A percentile compares a stretch with the other conserved stretches of the same genome.
These are phyloP conservation scores for Xylaria sp. DNA, from an alignment of 2,329 filamentous ascomycete species.

Conservation along the genomic window DNA sequence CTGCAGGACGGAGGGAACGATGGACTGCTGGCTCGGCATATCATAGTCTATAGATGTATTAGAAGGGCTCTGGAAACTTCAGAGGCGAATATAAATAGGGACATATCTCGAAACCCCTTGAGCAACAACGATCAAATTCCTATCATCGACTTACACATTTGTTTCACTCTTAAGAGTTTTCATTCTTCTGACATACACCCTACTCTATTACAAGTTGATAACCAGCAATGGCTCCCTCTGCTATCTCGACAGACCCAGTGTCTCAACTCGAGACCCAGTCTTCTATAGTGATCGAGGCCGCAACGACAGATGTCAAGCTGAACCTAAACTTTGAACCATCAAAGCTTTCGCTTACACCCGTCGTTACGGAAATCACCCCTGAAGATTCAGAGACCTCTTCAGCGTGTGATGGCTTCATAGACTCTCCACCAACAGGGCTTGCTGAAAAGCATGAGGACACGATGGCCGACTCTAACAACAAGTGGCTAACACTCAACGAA, in stretches of 20 bases:
- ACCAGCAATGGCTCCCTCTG: conserved; percentile 37
- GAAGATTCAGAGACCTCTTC: conserved; percentile 32
- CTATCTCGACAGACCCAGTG: conserved; percentile 34
- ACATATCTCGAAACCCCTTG: not conserved
- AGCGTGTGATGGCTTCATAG: conserved; percentile 33
- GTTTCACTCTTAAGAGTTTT: not conserved
- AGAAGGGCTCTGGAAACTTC: not conserved
- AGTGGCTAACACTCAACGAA: conserved; percentile 40
- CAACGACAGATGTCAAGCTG: conserved; percentile 33
- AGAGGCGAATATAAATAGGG: conserved; percentile 35
- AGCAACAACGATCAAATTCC: conserved; percentile 1
- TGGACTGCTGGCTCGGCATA: conserved; percentile 25
- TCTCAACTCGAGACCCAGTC: conserved; percentile 40
- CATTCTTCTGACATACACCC: not conserved
- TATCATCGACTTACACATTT: conserved; percentile 11
- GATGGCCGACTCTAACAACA: conserved; percentile 3
- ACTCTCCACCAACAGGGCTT: conserved; percentile 19
- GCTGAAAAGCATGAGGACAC: conserved; percentile 13
- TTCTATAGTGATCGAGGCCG: conserved; percentile 37
- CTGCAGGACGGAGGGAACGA: conserved; percentile 13
- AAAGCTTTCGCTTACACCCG: conserved; percentile 34
- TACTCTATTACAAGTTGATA: not conserved
- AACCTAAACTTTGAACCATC: conserved; percentile 36
- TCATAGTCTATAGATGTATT: not conserved
- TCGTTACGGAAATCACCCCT: conserved; percentile 30